These are phyloP conservation scores for Cutaneotrichosporon mucoides DNA, from an alignment of 1,284 basidiomycete species.

Conservation along the genomic window DNA sequence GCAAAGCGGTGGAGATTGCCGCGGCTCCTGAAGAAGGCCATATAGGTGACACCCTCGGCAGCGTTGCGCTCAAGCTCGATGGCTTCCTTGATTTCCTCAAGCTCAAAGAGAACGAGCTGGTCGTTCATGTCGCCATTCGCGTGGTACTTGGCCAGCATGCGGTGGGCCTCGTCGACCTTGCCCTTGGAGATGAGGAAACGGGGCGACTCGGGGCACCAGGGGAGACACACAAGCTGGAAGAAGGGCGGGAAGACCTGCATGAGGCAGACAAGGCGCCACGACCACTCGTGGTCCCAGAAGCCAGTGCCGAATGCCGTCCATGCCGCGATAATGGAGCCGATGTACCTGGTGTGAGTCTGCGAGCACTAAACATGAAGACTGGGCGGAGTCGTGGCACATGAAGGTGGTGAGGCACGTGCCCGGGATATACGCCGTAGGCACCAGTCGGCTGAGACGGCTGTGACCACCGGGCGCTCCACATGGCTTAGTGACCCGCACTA, in stretches of 20 bases:
- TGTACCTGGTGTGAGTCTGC: not conserved
- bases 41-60: slow-evolving; percentile 3
- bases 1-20: slow-evolving; percentile 52
- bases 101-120: slow-evolving; percentile 26
- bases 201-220: slow-evolving; percentile 38
- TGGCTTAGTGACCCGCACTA: too few relatives aligned
- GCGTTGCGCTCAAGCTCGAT: slow-evolving; percentile 54
- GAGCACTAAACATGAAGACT: too few relatives aligned
- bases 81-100: slow-evolving; percentile 28
- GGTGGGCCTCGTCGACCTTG: slow-evolving; percentile 29
- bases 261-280: slow-evolving; percentile 24
- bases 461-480: too few relatives aligned
- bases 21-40: slow-evolving; percentile 30
- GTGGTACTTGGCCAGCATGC: slow-evolving; percentile 33
- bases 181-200: slow-evolving; percentile 39
- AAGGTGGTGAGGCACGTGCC: too few relatives aligned
- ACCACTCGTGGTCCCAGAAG: slow-evolving; percentile 9
- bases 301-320: slow-evolving; percentile 18
- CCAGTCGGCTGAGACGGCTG: too few relatives aligned
- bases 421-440: too few relatives aligned
- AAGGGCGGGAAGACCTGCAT: slow-evolving; percentile 10
- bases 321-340: slow-evolving; percentile 17
- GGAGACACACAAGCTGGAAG: slow-evolving; percentile 1
- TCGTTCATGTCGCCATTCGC: slow-evolving; percentile 25
- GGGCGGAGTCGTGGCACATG: too few relatives aligned